A percentile compares a stretch with the other conserved stretches of the same genome.
Evolutionary conservation across 1,284 basidiomycete genomes (phyloP).

Genomic region (Phellopilus nigrolimitatus): DNA sequence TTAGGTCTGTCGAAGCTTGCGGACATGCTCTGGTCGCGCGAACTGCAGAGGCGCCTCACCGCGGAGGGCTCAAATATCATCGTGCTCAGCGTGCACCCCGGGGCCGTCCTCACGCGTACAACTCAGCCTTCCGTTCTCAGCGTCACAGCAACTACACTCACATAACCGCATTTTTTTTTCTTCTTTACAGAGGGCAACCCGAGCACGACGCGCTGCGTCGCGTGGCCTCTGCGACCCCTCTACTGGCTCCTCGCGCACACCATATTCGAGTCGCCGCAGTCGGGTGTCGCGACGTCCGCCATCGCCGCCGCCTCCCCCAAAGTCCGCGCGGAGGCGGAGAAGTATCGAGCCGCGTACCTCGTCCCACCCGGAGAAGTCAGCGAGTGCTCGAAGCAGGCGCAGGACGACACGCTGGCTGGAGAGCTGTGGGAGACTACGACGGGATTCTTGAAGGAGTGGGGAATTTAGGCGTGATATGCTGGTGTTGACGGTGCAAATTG

Average conservation of each 20-base stretch:
- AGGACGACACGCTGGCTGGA: too few relatives aligned
- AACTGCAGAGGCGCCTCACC: too few relatives aligned
- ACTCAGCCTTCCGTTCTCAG: conserved; percentile 10
- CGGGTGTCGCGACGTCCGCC: conserved; percentile 19
- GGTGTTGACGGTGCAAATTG: too few relatives aligned
- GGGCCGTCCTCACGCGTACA: conserved; percentile 26
- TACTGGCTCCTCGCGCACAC: conserved; percentile 35
- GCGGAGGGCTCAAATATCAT: too few relatives aligned
- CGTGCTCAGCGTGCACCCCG: too few relatives aligned
- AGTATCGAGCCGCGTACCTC: conserved; percentile 38
- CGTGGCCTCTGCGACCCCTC: conserved; percentile 24
- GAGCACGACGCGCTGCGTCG: conserved; percentile 14
- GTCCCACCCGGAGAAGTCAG: conserved; percentile 23
- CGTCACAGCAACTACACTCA: background rate
- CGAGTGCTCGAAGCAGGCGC: conserved; percentile 24
- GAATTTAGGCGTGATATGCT: too few relatives aligned
- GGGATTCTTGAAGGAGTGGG: conserved; percentile 25
- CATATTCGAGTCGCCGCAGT: too few relatives aligned
- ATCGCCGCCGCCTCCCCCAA: conserved; percentile 42
- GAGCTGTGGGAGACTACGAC: conserved; percentile 43
- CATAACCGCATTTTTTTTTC: background rate
- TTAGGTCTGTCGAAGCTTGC: conserved; percentile 22
- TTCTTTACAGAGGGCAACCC: background rate
- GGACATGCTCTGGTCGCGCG: conserved; percentile 22
- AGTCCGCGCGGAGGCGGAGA: conserved; percentile 32